These are phyloP conservation scores for Coprinopsis sp. DNA, from an alignment of 768 basidiomycete species.

Conservation along the genomic window DNA sequence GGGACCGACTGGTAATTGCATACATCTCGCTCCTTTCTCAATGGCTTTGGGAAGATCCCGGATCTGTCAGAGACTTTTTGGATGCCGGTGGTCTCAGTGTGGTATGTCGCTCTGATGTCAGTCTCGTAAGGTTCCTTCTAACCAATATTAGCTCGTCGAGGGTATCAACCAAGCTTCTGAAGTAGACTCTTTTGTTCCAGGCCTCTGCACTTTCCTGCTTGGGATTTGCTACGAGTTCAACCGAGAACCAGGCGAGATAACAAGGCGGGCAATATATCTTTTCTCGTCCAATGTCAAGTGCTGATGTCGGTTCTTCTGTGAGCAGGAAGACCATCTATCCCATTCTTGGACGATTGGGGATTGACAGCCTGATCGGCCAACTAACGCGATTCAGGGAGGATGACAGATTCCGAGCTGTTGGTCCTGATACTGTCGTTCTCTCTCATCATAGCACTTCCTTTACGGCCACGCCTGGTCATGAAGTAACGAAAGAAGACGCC, in stretches of 20 bases:
- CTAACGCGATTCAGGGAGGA: constrained; percentile 89
- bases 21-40: constrained; percentile 81
- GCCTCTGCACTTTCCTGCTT: constrained; percentile 85
- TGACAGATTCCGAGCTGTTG: constrained; percentile 85
- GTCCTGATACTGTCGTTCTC: constrained; percentile 77
- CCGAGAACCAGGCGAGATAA: constrained; percentile 91
- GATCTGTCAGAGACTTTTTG: constrained; percentile 82
- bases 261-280: constrained; percentile 51
- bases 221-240: constrained; percentile 97
- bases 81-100: constrained; percentile 87
- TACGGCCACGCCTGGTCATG: constrained; percentile 27
- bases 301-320: background rate
- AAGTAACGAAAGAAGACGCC: constrained; percentile 53
- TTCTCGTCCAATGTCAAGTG: background rate
- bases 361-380: constrained; percentile 82
- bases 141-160: constrained; percentile 70
- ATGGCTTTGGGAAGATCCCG: constrained; percentile 97
- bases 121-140: background rate
- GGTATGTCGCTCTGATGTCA: constrained; percentile 45
- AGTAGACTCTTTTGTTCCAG: constrained; percentile 80
- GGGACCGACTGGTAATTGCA: constrained; percentile 84
- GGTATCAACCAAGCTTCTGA: constrained; percentile 90
- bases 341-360: constrained; percentile 84
- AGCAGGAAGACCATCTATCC: constrained; percentile 78
- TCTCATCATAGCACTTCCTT: constrained; percentile 38